Evolutionary conservation across 208 protist genomes (phyloP), one percentile per base, ranked within the genome.

Genomic region (Kentomonas sorsogonicus): DNA sequence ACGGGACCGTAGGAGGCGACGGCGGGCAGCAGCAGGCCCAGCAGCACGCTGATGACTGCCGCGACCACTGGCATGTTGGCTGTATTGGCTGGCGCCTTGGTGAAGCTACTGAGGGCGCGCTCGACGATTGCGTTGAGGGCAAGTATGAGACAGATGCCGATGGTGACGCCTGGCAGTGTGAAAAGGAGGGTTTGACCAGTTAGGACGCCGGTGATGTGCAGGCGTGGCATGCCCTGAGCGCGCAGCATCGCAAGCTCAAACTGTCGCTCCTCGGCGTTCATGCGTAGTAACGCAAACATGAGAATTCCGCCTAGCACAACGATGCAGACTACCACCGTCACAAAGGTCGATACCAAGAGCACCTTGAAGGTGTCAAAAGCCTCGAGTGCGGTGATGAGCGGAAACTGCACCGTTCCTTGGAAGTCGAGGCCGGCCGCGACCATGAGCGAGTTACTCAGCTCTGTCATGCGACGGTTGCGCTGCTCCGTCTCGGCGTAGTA

Each of bases 161-260:
- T n/a, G 3, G 64, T 26, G 10, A 95, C 79, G 33, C 89, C 96
- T 7, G 96, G 95, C 0, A 98, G 7, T 38, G 85, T 77, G 72
- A 98, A 98, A 50, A 64, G 68, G 15, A 97, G n/a, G 1, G 89
- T 79, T 67, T 96, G 84, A 10, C 50, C 55, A n/a, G 82, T 31
- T 11, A 98, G 57, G 6, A 98, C 57, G 3, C 64, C 26, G 13
- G 95, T 75, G n/a, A 99, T 60, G 5, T 76, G 73, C 5, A 47
- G 48, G 39, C 86, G 75, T 23, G 57, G 47, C 75, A 98, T 87
- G 44, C 97, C 97, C 39, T 97, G 75, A 6, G 96, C 89, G 33
- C 96, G 71, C 3, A 99, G 67, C 94, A 99, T 98, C 53, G 96
- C 96, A 56, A 98, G 88, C 64, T 99, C 97, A 69, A 95, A 98